Percentiles rank a stretch among this genome's conserved stretches.
These are phyloP conservation scores for Astraeus odoratus DNA, from an alignment of 768 basidiomycete species.

Conservation along the genomic window DNA sequence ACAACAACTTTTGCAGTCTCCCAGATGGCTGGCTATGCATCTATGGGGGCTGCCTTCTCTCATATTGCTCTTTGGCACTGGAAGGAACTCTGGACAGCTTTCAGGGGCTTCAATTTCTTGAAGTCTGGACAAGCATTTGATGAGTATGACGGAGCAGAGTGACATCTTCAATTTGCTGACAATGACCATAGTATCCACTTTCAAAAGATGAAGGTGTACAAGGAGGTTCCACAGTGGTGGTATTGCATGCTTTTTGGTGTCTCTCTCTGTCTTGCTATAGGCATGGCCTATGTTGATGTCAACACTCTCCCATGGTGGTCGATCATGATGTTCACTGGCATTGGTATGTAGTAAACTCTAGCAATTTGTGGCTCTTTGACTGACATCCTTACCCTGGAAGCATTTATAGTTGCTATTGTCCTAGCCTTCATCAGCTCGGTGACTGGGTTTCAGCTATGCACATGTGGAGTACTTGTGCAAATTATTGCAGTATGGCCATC, in stretches of 20 bases:
- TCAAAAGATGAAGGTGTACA: slow-evolving; percentile 44
- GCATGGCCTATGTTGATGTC: slow-evolving; percentile 33
- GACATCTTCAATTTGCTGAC: neutral
- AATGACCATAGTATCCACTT: slow-evolving; percentile 9
- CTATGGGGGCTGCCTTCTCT: slow-evolving; percentile 30
- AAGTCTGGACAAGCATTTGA: slow-evolving; percentile 13
- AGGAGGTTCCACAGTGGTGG: slow-evolving; percentile 49
- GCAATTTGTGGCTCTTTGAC: slow-evolving; percentile 8
- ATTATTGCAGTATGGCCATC: slow-evolving; percentile 7
- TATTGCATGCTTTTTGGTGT: slow-evolving; percentile 39
- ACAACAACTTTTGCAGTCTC: slow-evolving; percentile 12
- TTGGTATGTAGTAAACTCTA: slow-evolving; percentile 18
- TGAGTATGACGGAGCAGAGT: neutral
- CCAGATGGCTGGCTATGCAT: slow-evolving; percentile 6
- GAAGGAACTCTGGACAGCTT: slow-evolving; percentile 31
- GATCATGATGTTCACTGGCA: slow-evolving; percentile 40
- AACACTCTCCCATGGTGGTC: slow-evolving; percentile 49
- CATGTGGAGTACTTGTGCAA: slow-evolving; percentile 8
- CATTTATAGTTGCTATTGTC: slow-evolving; percentile 31
- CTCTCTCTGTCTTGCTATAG: slow-evolving; percentile 44
- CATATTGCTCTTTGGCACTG: slow-evolving; percentile 48
- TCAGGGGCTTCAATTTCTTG: slow-evolving; percentile 19
- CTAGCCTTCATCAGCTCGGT: slow-evolving; percentile 30
- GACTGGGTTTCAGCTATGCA: slow-evolving; percentile 9
- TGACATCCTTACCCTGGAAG: slow-evolving; percentile 13